Evolutionary conservation across 257 asterid genomes (phyloP), one percentile per base, ranked within the genome.

Genomic region (Lycium ferocissimum): DNA sequence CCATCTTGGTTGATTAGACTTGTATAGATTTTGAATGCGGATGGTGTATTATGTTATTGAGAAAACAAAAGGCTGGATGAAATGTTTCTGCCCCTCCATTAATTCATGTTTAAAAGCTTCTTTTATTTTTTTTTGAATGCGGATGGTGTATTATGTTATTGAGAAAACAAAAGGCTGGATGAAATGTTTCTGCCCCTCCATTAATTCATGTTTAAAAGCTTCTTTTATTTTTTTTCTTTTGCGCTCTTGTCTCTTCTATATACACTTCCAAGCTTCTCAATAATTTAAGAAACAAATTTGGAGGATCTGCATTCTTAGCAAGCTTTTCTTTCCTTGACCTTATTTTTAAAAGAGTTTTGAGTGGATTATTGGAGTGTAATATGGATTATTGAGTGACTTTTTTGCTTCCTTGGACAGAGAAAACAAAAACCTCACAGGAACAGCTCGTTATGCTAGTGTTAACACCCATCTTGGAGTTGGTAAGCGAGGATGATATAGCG

Each of bases 381-480:
- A 22, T 76, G 15, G 47, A 51, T 76, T 51, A 22, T 35, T 51
- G 82, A 26, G 54, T 87, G 17, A 37, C 22, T 83, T 63, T 45
- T 66, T 83, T 45, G 18, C 66, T 79, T 73, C 58, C 75, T 87
- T 81, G 86, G 80, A 73, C 93, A 96, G 99, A 91, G 99, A 96
- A 89, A 96, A 96, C 89, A 96, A 94, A 89, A 96, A 96, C 89
- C 98, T 96, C 85, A 94, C 99, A 5, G 99, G 99, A 65, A 96
- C 99, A 11, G 98, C 99, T 83, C 98, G 98, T 63, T 96, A 96
- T 91, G 98, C 98, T 22, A 96, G 99, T 87, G 97, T 95, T 81
- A 96, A 96, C 90, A 95, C 99, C 69, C 99, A 96, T 88, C 98
- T 95, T 86, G 99, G 99, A 86, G 94, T 96, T 87, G 99, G 99